Base-by-base conservation (phyloP, 495 filamentous ascomycete species). In the Xylaria grammica region DNA sequence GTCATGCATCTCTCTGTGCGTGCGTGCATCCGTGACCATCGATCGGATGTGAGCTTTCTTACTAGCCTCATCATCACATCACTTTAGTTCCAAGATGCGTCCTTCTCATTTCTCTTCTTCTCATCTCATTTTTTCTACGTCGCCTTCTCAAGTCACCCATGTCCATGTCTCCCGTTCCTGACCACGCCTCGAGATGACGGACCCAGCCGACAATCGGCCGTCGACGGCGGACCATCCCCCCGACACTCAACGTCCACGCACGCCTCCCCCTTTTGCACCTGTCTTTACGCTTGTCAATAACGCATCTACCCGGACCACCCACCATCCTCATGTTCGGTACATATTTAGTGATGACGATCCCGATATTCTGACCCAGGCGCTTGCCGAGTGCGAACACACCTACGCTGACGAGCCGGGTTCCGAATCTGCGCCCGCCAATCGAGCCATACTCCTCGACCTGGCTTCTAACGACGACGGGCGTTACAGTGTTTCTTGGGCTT, bases 311-410 rank as follows among this genome's bases (percentile, higher is more conserved):
- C 79, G 78, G 29, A 83, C 84, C 51, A 82, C 82, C 9, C 79
- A 91, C 76, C 83, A 94, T 75, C 94, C 96, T 65, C 87, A 83
- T 44, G 87, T 97, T 2, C 92, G 94, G 81, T 98, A 98, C 78
- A 85, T 97, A 64, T 98, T 96, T 78, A 84, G 83, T 66, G 90
- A 94, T 71, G 92, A 96, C 76, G 85, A 87, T 62, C 79, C 81
- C 10, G 89, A 91, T 10, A 78, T 89, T 48, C 75, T 91, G 32
- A 90, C 89, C 7, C 73, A 74, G 53, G 78, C 77, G 17, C 70
- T 82, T 56, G 74, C 69, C 67, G 68, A 77, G 34, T 77, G 62
- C 45, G 62, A 79, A 32, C 70, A 80, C 62, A 19, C 60, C 65
- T 53, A 71, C 32, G 46, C 56, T 55, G 62, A 60, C 34, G 66